Evolutionary conservation across 108 stramenopile genomes (phyloP).

Genomic region (Nannochloropsis gaditana): DNA sequence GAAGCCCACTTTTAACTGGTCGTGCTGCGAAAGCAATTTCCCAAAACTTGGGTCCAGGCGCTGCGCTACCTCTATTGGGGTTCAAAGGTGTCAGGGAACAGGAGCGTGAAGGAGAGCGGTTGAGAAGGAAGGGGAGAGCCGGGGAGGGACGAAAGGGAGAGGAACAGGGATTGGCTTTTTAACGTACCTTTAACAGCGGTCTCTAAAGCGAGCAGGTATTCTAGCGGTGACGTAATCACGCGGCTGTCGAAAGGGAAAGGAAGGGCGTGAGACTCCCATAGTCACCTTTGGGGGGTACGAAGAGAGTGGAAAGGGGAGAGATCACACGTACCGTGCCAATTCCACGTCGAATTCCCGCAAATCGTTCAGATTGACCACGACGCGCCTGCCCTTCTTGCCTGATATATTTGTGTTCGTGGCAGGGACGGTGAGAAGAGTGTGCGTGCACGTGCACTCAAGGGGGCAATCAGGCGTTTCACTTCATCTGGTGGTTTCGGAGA

Average conservation of each 20-base stretch:
- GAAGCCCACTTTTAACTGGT: conserved; percentile 53
- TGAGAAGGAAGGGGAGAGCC: background rate
- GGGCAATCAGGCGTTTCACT: too few relatives aligned
- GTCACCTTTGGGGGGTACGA: background rate
- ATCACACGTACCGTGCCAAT: conserved; percentile 16
- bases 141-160: background rate
- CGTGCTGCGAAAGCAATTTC: conserved; percentile 43
- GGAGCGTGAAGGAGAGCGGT: background rate
- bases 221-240: background rate
- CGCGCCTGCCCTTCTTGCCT: conserved; percentile 24
- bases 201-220: conserved; percentile 5
- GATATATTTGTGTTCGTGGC: background rate
- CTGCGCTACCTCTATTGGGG: conserved; percentile 38
- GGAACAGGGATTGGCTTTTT: background rate
- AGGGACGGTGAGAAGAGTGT: background rate
- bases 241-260: background rate
- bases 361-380: conserved; percentile 35
- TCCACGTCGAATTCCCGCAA: conserved; percentile 26
- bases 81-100: background rate
- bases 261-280: background rate
- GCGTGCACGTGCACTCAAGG: too few relatives aligned
- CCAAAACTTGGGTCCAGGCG: conserved; percentile 49
- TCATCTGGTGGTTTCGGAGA: background rate
- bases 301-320: background rate
- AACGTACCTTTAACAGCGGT: conserved; percentile 15